Evolutionary conservation across 352 stramenopile genomes (phyloP), one percentile per base, ranked within the genome.

Genomic region (Pythium myriotylum): DNA sequence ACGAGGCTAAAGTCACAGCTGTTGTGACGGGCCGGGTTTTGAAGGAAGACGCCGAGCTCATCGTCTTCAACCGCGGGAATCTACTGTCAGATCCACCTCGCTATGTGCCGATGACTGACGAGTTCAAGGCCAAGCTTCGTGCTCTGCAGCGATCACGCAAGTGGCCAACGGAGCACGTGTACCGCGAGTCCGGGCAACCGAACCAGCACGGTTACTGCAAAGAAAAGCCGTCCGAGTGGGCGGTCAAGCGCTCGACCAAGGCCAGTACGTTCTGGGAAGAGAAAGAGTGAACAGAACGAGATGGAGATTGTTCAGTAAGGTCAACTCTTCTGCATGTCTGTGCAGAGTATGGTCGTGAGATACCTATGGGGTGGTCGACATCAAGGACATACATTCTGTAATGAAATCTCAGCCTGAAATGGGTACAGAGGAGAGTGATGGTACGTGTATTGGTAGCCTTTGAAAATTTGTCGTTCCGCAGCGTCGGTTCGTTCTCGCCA

Each of bases 31-130:
- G 78, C 1, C 74, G 78, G 23, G 46, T 73, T 14, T 8, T 40
- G 33, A 14, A 8, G 48, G 12, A 37, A 16, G 54, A 22, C 17
- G 55, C 27, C n/a, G 50, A 70, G 12, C 13, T 14, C 8, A 54
- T 86, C 32, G 71, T 82, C 23, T 88, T 86, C 61, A 88, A 88
- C 67, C 73, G 77, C 29, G 77, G 79, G 16, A 89, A 87, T 55
- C 48, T 89, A 62, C 73, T 79, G 54, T 54, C 76, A 46, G 63
- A 86, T 62, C 76, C 78, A 55, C 65, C 79, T 27, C 64, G 67
- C 3, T 49, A 55, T n/a, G 43, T 63, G 23, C 45, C 55, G 7
- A 55, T 63, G 27, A 32, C 32, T 0, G 48, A 48, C 33, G 43
- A 19, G 45, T 63, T 63, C 55, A 48, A 56, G 55, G 45, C 46